Conservation (phyloP, 345 rosid genomes). For the Jatropha curcas region DNA sequence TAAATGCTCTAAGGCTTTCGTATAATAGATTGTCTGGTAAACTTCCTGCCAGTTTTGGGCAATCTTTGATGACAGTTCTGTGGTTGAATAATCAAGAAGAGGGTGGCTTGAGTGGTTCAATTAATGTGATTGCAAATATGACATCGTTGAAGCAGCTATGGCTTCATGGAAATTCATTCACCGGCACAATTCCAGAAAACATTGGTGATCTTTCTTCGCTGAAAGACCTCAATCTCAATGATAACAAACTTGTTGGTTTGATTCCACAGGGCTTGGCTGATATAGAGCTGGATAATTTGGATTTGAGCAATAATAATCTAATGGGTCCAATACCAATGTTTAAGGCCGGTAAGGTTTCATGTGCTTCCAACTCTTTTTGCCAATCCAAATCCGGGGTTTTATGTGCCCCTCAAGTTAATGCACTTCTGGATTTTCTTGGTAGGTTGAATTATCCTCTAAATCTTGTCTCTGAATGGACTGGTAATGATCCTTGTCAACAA, state of each 20-base stretch:
- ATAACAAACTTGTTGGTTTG: conserved; percentile 44
- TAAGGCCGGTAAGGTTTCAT: conserved; percentile 43
- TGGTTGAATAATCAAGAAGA: conserved; percentile 51
- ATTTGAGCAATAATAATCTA: conserved; percentile 43
- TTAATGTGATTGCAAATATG: conserved; percentile 46
- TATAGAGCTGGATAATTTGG: conserved; percentile 42
- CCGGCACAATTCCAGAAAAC: conserved; percentile 42
- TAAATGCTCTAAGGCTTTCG: conserved; percentile 37
- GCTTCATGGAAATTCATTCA: conserved; percentile 55
- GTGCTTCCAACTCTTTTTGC: conserved; percentile 45
- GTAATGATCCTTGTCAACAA: conserved; percentile 49
- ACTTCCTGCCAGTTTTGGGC: conserved; percentile 42
- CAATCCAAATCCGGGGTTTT: conserved; percentile 37
- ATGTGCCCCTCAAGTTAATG: conserved; percentile 45
- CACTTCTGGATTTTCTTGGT: conserved; percentile 42
- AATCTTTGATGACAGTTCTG: conserved; percentile 40
- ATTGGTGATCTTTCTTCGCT: conserved; percentile 40
- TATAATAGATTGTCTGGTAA: conserved; percentile 45
- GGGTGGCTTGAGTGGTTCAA: conserved; percentile 38
- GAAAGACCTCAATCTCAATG: conserved; percentile 47
- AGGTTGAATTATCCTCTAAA: conserved; percentile 36
- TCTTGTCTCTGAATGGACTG: conserved; percentile 48
- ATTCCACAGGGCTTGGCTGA: conserved; percentile 49
- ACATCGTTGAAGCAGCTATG: conserved; percentile 41
- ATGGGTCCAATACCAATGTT: conserved; percentile 50